Base-by-base conservation (phyloP, 2,329 filamentous ascomycete species). In the Rhexocercosporidium sp. region DNA sequence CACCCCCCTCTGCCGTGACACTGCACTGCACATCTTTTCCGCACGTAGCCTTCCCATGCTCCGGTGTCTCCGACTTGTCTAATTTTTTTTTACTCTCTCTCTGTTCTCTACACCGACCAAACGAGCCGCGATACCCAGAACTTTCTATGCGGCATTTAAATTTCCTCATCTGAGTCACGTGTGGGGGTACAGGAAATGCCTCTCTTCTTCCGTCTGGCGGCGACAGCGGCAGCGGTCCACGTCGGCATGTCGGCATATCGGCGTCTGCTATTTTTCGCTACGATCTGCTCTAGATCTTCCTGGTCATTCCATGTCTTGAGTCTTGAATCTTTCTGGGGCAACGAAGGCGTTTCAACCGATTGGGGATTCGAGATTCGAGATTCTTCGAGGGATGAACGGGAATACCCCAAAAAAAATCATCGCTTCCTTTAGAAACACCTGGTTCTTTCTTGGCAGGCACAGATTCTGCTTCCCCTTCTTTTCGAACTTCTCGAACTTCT, bases 91-190 rank as follows among this genome's bases (percentile, higher is more conserved):
- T 7, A 31, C 25, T 11, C 34, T 11, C 9, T 31, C 47, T 53
- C n/a, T n/a, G n/a, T n/a, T n/a, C n/a, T n/a, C n/a, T 53, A 53
- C 49, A 53, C 49, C 49, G 49, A 53, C 49, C 12, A 22, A 29
- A 22, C 47, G 47, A 51, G 22, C 29, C 5, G 9, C 29, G 29
- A 18, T 20, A 1, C 47, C 11, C 20, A 8, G 11, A 25, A 22
- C 12, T 59, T 65, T 65, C 44, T 65, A 65, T 65, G 62, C 62
- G 62, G 62, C 44, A 65, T 65, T 65, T 65, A 59, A 54, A 20
- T 22, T 47, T 44, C 22, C 20, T 47, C 39, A 14, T 31, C 47
- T 29, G 20, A n/a, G 44, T 54, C 37, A 29, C 29, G 31, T 53
- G 37, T 9, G n/a, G 14, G 5, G 27, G 14, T 54, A 16, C 27